Evolutionary conservation across 371 early-diverging fungal species (phyloP).

Genomic region (Mucor lusitanicus): DNA sequence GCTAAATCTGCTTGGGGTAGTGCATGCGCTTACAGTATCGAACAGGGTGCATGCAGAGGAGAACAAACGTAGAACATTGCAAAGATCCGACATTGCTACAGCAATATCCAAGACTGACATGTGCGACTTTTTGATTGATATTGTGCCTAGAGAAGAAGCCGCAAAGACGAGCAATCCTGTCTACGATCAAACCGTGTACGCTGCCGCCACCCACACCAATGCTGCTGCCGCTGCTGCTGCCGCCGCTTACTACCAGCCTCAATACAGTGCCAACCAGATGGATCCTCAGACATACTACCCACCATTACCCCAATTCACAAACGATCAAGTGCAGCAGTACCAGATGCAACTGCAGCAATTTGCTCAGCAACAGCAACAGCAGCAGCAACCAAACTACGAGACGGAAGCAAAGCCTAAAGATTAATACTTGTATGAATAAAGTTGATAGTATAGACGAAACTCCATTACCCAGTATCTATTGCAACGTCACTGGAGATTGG

Average conservation of each 20-base stretch:
- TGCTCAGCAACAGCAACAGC: slow-evolving; percentile 16
- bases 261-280: slow-evolving; percentile 21
- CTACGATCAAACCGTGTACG: slow-evolving; percentile 33
- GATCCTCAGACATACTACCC: slow-evolving; percentile 19
- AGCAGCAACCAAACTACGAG: neutral
- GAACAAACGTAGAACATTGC: slow-evolving; percentile 97
- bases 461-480: neutral
- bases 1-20: neutral
- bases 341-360: slow-evolving; percentile 21
- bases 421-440: neutral
- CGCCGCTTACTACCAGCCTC: slow-evolving; percentile 23
- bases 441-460: neutral
- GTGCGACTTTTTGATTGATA: slow-evolving; percentile 99
- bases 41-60: slow-evolving; percentile 97
- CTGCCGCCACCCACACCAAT: slow-evolving; percentile 11
- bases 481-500: neutral
- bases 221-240: slow-evolving; percentile 17
- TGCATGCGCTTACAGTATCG: neutral
- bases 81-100: slow-evolving; percentile 93
- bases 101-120: slow-evolving; percentile 95
- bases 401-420: neutral
- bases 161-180: slow-evolving; percentile 21
- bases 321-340: slow-evolving; percentile 23
- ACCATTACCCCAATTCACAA: slow-evolving; percentile 15
- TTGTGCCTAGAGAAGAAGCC: slow-evolving; percentile 93